These are phyloP conservation scores for Auricularia sp. DNA, from an alignment of 768 basidiomycete genomes.

Conservation along the genomic window DNA sequence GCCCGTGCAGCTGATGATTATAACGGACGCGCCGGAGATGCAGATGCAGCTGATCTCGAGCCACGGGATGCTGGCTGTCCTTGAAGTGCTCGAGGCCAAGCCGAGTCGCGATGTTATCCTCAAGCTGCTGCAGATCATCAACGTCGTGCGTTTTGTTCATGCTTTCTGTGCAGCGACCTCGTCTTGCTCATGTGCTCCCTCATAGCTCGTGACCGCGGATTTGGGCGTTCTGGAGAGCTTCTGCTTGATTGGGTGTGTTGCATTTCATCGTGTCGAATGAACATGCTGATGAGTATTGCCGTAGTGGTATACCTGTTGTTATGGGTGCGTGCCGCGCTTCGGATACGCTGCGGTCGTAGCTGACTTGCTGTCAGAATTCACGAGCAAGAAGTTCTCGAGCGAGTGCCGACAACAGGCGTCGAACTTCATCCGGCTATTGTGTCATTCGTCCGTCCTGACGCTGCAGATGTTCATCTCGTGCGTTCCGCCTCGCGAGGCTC, in stretches of 20 bases:
- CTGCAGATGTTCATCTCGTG: slow-evolving; percentile 98
- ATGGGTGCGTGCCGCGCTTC: slow-evolving; percentile 47
- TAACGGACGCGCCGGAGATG: slow-evolving; percentile 76
- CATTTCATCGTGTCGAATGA: not conserved
- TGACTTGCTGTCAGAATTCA: slow-evolving; percentile 50
- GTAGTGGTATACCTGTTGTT: slow-evolving; percentile 87
- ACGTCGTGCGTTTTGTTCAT: slow-evolving; percentile 45
- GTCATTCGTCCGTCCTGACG: slow-evolving; percentile 86
- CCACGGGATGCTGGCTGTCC: slow-evolving; percentile 89
- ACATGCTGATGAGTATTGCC: slow-evolving; percentile 3
- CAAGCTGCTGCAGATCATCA: slow-evolving; percentile 80
- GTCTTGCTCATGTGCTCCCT: not conserved
- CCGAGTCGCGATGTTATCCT: slow-evolving; percentile 78
- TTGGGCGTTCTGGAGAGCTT: slow-evolving; percentile 86
- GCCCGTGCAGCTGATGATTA: slow-evolving; percentile 49
- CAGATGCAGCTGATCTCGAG: slow-evolving; percentile 78
- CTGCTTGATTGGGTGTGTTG: slow-evolving; percentile 71
- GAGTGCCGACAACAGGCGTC: slow-evolving; percentile 95
- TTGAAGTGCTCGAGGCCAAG: slow-evolving; percentile 85
- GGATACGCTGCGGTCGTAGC: not conserved
- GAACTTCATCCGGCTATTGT: slow-evolving; percentile 84
- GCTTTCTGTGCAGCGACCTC: not conserved
- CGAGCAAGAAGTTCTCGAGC: slow-evolving; percentile 85
- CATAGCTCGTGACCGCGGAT: slow-evolving; percentile 47
- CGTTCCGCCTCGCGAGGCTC: slow-evolving; percentile 20